Evolutionary conservation across 2,329 filamentous ascomycete genomes (phyloP).

Genomic region (Fusarium sacchari): DNA sequence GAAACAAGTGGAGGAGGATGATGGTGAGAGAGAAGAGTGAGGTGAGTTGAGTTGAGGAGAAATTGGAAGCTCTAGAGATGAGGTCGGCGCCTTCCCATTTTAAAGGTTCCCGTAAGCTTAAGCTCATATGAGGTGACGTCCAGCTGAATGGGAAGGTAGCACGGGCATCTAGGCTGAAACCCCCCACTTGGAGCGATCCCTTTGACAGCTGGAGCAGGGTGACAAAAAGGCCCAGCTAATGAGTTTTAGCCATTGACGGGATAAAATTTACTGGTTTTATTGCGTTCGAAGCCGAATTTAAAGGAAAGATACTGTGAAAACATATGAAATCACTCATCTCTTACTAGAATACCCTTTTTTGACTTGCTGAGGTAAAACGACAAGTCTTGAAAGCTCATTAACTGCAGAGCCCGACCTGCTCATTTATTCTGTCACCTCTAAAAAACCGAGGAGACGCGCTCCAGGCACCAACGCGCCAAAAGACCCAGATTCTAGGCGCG

Average conservation of each 20-base stretch:
- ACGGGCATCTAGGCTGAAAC: conserved; percentile 30
- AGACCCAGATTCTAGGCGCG: conserved; percentile 22
- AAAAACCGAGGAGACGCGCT: conserved; percentile 13
- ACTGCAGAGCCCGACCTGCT: neutral
- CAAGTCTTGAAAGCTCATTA: neutral
- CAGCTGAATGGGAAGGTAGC: conserved; percentile 30
- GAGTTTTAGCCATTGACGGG: rapidly evolving
- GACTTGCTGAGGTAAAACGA: rapidly evolving
- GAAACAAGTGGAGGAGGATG: conserved; percentile 3
- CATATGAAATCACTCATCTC: rapidly evolving
- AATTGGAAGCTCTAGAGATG: conserved; percentile 1
- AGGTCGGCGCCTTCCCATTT: conserved; percentile 29
- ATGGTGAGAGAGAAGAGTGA: neutral
- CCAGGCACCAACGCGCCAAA: conserved; percentile 43
- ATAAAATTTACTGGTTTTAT: too few relatives aligned
- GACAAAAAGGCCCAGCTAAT: neutral
- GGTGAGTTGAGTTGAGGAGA: neutral
- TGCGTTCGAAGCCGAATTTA: neutral
- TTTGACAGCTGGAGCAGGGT: neutral
- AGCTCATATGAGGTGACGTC: conserved; percentile 16
- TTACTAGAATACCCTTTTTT: rapidly evolving
- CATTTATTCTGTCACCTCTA: conserved; percentile 15
- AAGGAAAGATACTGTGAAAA: rapidly evolving
- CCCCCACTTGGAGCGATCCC: conserved; percentile 17
- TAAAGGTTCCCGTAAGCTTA: conserved; percentile 11